phyloP scores from a whole-genome alignment of 2,329 filamentous ascomycete genomes.

The Hortaea sp. region DNA sequence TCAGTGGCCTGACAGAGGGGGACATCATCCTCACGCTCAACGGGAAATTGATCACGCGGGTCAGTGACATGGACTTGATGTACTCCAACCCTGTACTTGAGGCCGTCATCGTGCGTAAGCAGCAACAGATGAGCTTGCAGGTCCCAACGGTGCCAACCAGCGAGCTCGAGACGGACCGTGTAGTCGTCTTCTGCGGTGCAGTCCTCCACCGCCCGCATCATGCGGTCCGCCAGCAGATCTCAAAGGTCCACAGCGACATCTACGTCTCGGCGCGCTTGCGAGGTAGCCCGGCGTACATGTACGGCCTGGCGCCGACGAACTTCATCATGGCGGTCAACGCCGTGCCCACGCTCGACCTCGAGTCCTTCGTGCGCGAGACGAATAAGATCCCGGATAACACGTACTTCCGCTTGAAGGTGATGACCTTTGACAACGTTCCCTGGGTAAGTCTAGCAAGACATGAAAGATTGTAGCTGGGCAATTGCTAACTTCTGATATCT shows the following conservation, averaged over 20 bases:
- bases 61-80: slow-evolving; percentile 92
- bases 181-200: slow-evolving; percentile 90
- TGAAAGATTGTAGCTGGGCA: slow-evolving; percentile 28
- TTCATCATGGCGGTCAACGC: slow-evolving; percentile 97
- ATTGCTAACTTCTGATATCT: no score
- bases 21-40: slow-evolving; percentile 90
- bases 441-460: slow-evolving; percentile 46
- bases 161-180: slow-evolving; percentile 84
- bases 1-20: slow-evolving; percentile 69
- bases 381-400: slow-evolving; percentile 90
- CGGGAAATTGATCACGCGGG: slow-evolving; percentile 81
- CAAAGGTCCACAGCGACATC: slow-evolving; percentile 88
- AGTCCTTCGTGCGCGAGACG: slow-evolving; percentile 70
- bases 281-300: slow-evolving; percentile 77
- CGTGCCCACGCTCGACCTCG: slow-evolving; percentile 69
- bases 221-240: slow-evolving; percentile 93
- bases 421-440: slow-evolving; percentile 95
- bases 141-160: slow-evolving; percentile 80
- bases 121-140: slow-evolving; percentile 64
- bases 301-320: slow-evolving; percentile 88
- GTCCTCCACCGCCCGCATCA: slow-evolving; percentile 89
- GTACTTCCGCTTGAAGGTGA: slow-evolving; percentile 94
- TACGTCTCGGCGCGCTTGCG: slow-evolving; percentile 84
- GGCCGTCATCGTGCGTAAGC: slow-evolving; percentile 76
- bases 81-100: slow-evolving; percentile 78